These are phyloP conservation scores for Biscogniauxia marginata DNA, from an alignment of 2,329 filamentous ascomycete genomes.

Conservation along the genomic window DNA sequence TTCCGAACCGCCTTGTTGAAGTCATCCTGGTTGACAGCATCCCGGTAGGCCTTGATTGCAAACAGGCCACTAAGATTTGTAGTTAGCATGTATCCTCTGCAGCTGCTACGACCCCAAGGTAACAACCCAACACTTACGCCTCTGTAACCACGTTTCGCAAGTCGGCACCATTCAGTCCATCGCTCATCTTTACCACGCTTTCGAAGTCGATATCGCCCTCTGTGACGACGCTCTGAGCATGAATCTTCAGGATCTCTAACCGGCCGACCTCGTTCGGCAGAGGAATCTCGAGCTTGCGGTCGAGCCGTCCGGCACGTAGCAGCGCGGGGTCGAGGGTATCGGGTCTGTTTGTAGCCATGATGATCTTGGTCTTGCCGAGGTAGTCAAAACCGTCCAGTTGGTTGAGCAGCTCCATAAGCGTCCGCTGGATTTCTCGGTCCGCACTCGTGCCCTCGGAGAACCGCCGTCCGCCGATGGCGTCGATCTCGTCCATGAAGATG, in stretches of 20 bases:
- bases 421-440: conserved; percentile 97
- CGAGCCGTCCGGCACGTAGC: conserved; percentile 86
- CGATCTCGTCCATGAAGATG: conserved; percentile 99
- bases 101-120: background rate
- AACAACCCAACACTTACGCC: conserved; percentile 81
- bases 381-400: conserved; percentile 99
- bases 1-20: conserved; percentile 99
- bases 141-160: conserved; percentile 97
- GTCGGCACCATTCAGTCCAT: conserved; percentile 96
- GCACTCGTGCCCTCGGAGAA: conserved; percentile 98
- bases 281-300: conserved; percentile 97
- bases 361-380: conserved; percentile 98
- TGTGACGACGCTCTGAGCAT: conserved; percentile 78
- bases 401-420: conserved; percentile 97
- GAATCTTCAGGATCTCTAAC: conserved; percentile 97
- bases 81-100: conserved; percentile 24
- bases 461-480: conserved; percentile 92
- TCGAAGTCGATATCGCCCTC: conserved; percentile 98
- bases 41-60: conserved; percentile 96
- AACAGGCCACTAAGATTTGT: conserved; percentile 70
- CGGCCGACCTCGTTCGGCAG: conserved; percentile 95
- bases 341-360: conserved; percentile 98
- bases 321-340: conserved; percentile 94
- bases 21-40: conserved; percentile 95
- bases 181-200: conserved; percentile 99